phyloP scores from a whole-genome alignment of 2,329 filamentous ascomycete genomes.

The Metarhizium sp. region DNA sequence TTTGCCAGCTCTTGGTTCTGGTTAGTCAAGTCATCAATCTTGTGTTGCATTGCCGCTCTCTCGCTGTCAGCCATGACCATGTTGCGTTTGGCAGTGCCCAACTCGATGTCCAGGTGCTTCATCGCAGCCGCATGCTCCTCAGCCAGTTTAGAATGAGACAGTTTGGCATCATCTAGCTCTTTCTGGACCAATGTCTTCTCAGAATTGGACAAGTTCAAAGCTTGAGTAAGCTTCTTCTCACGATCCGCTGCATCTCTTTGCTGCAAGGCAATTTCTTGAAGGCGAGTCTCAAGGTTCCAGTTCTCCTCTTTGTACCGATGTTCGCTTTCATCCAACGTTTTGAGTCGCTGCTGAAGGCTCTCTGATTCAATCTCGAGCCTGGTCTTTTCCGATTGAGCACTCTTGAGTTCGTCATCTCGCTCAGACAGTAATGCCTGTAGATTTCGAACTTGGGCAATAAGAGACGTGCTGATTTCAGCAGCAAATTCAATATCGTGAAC shows the following conservation, averaged over 20 bases:
- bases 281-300: conserved; percentile 89
- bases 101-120: conserved; percentile 82
- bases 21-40: conserved; percentile 75
- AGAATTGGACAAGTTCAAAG: conserved; percentile 56
- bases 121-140: conserved; percentile 71
- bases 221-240: conserved; percentile 71
- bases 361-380: conserved; percentile 76
- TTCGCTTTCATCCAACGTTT: conserved; percentile 83
- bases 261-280: conserved; percentile 70
- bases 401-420: conserved; percentile 77
- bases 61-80: conserved; percentile 72
- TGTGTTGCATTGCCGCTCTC: conserved; percentile 66
- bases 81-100: conserved; percentile 74
- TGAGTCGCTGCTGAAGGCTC: conserved; percentile 68
- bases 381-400: conserved; percentile 63
- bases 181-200: conserved; percentile 74
- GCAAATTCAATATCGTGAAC: conserved; percentile 97
- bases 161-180: conserved; percentile 84
- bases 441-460: conserved; percentile 89
- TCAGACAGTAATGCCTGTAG: conserved; percentile 77
- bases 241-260: conserved; percentile 71
- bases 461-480: conserved; percentile 92
- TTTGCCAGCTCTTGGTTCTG: conserved; percentile 89
- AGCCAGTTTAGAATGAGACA: conserved; percentile 64
- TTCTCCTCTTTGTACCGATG: conserved; percentile 97